These are phyloP conservation scores for Acanthamoeba culbertsoni DNA, from an alignment of 208 protist species.

Conservation along the genomic window DNA sequence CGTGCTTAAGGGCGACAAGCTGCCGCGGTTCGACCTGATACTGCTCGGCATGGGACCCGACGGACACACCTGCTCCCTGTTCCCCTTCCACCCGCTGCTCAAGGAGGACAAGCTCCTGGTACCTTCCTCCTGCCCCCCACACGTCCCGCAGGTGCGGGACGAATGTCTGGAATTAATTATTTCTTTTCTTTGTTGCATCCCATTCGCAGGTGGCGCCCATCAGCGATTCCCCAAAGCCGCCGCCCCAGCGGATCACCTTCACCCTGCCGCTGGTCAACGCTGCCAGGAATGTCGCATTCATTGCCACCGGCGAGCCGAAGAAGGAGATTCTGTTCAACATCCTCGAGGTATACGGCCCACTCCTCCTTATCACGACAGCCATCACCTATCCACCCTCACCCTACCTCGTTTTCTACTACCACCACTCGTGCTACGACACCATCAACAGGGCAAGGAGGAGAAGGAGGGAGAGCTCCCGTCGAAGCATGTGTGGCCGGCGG, in stretches of 20 bases:
- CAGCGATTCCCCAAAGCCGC: slow-evolving; percentile 74
- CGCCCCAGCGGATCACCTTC: slow-evolving; percentile 72
- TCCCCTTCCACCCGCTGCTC: slow-evolving; percentile 70
- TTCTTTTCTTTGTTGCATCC: not conserved
- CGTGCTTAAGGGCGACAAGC: not conserved
- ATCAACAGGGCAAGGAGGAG: not conserved
- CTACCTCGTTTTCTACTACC: too few species aligned
- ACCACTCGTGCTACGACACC: too few species aligned
- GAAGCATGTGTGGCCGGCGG: not conserved
- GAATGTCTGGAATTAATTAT: too few species aligned
- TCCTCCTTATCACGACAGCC: not conserved
- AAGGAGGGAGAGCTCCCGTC: not conserved
- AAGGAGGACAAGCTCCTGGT: not conserved
- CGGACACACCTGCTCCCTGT: slow-evolving; percentile 79
- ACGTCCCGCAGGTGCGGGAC: too few species aligned
- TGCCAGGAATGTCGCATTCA: slow-evolving; percentile 59
- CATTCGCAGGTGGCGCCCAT: slow-evolving; percentile 51
- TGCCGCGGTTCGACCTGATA: slow-evolving; percentile 61
- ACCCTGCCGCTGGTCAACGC: slow-evolving; percentile 68
- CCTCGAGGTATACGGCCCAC: not conserved
- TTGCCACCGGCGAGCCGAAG: slow-evolving; percentile 68
- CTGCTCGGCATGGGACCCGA: slow-evolving; percentile 78
- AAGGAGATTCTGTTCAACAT: slow-evolving; percentile 25
- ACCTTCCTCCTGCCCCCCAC: not conserved
- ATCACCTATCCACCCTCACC: not conserved